A percentile compares a stretch with the other conserved stretches of the same genome.
Evolutionary conservation across 2,329 filamentous ascomycete genomes (phyloP).

Genomic region (Calonectria henricotiae): DNA sequence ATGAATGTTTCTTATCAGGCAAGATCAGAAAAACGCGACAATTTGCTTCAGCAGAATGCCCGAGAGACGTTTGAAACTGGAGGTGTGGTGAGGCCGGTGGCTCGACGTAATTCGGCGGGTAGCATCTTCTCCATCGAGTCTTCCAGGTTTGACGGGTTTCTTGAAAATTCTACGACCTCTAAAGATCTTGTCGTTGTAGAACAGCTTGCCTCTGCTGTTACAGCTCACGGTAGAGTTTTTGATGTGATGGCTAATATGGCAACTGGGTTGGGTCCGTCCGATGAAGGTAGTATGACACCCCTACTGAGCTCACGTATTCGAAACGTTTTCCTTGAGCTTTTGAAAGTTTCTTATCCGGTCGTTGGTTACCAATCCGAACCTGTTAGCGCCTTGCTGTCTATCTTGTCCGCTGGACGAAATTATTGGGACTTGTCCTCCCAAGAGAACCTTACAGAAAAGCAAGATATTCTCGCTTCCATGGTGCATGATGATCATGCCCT

Average conservation of each 20-base stretch:
- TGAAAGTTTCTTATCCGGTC: slow-evolving; percentile 77
- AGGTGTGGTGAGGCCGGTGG: slow-evolving; percentile 60
- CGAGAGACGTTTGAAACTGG: slow-evolving; percentile 71
- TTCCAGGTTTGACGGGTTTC: slow-evolving; percentile 73
- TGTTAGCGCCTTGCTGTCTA: slow-evolving; percentile 76
- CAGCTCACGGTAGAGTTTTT: slow-evolving; percentile 68
- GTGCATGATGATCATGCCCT: slow-evolving; percentile 65
- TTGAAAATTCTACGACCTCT: slow-evolving; percentile 67
- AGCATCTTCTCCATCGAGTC: slow-evolving; percentile 76
- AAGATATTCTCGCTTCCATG: slow-evolving; percentile 58
- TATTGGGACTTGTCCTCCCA: slow-evolving; percentile 70
- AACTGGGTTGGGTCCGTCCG: slow-evolving; percentile 63
- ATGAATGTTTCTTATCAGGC: slow-evolving; percentile 77
- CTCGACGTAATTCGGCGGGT: slow-evolving; percentile 73
- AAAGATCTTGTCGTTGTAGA: slow-evolving; percentile 70
- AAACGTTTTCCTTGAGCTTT: slow-evolving; percentile 77
- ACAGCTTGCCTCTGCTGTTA: slow-evolving; percentile 66
- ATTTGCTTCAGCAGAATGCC: slow-evolving; percentile 72
- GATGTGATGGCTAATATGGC: slow-evolving; percentile 70
- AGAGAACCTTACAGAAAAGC: slow-evolving; percentile 54
- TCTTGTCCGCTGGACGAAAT: slow-evolving; percentile 71
- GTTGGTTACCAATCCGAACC: slow-evolving; percentile 83
- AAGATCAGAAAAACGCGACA: slow-evolving; percentile 74
- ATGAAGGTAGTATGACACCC: slow-evolving; percentile 66
- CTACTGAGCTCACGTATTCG: slow-evolving; percentile 77